Percentiles rank a stretch among this genome's conserved stretches.
Evolutionary conservation across 2,329 filamentous ascomycete species (phyloP).

Genomic region (Aspergillus novoparasiticus): DNA sequence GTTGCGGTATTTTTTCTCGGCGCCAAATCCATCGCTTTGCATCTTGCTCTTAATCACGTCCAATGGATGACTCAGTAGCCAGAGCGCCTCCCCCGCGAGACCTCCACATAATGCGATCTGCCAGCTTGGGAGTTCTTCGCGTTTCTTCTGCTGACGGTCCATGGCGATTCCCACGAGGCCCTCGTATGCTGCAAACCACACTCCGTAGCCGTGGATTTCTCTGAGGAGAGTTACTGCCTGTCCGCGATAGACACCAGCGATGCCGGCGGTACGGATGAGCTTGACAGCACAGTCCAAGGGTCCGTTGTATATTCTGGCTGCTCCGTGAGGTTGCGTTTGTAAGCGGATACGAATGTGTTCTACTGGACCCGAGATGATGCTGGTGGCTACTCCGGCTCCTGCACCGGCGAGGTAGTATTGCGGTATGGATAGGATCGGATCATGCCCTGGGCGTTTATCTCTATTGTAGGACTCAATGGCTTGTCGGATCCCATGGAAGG

Average conservation of each 20-base stretch:
- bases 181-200: constrained; percentile 79
- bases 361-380: constrained; percentile 80
- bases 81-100: constrained; percentile 87
- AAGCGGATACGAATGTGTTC: constrained; percentile 93
- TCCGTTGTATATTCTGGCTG: constrained; percentile 69
- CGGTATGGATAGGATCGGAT: constrained; percentile 63
- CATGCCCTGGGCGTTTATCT: not conserved
- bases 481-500: constrained; percentile 84
- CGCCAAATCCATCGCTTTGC: constrained; percentile 89
- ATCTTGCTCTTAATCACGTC: constrained; percentile 98
- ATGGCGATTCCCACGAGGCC: constrained; percentile 78
- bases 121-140: constrained; percentile 73
- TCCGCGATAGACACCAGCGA: constrained; percentile 80
- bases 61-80: constrained; percentile 87
- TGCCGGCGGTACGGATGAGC: constrained; percentile 65
- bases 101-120: constrained; percentile 90
- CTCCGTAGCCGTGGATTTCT: constrained; percentile 88
- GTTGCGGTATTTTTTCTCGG: constrained; percentile 65
- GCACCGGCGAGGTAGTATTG: constrained; percentile 89
- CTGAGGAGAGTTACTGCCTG: constrained; percentile 79
- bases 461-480: constrained; percentile 73
- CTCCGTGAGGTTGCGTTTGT: constrained; percentile 88
- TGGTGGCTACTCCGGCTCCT: constrained; percentile 87
- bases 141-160: constrained; percentile 73
- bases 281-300: constrained; percentile 85